A percentile compares a stretch with the other conserved stretches of the same genome.
Conservation (phyloP, 2,329 filamentous ascomycete species). For the Rhynchosporium agropyri region DNA sequence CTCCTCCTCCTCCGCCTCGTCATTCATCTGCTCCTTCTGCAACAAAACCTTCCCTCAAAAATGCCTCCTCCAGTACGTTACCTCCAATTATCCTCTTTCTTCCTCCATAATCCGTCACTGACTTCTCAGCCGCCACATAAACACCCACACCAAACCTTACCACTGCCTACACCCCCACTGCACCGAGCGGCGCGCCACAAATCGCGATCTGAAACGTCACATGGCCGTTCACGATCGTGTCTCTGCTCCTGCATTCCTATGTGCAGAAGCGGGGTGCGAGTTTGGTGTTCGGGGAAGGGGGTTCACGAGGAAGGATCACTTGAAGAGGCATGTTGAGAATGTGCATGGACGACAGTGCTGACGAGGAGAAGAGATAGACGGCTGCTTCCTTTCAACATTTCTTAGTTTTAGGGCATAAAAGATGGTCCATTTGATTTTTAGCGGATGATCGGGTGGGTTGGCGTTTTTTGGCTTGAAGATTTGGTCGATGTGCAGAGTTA, state of each 20-base stretch:
- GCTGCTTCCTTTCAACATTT: not conserved
- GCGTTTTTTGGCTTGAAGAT: not conserved
- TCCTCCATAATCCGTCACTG: not conserved
- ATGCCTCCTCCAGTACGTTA: constrained; percentile 12
- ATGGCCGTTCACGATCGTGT: constrained; percentile 4
- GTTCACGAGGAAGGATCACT: constrained; percentile 9
- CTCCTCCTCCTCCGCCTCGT: constrained; percentile 4
- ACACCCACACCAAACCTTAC: constrained; percentile 12
- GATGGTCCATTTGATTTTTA: not conserved
- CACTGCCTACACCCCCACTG: not conserved
- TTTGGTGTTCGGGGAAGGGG: not conserved
- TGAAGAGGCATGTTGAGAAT: constrained; percentile 16
- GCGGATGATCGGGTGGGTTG: not conserved
- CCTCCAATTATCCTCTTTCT: too few relatives aligned
- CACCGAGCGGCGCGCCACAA: constrained; percentile 5
- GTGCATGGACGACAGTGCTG: constrained; percentile 1
- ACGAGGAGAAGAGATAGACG: not conserved
- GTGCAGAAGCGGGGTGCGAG: not conserved
- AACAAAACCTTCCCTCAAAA: constrained; percentile 7
- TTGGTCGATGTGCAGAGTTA: not conserved
- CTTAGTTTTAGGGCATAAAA: not conserved
- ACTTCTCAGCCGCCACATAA: constrained; percentile 14
- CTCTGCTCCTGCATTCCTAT: constrained; percentile 7
- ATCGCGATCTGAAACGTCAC: constrained; percentile 10
- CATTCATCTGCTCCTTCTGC: not conserved